Evolutionary conservation across 345 rosid genomes (phyloP), one percentile per base, ranked within the genome.

Genomic region (Gossypioides kirkii): DNA sequence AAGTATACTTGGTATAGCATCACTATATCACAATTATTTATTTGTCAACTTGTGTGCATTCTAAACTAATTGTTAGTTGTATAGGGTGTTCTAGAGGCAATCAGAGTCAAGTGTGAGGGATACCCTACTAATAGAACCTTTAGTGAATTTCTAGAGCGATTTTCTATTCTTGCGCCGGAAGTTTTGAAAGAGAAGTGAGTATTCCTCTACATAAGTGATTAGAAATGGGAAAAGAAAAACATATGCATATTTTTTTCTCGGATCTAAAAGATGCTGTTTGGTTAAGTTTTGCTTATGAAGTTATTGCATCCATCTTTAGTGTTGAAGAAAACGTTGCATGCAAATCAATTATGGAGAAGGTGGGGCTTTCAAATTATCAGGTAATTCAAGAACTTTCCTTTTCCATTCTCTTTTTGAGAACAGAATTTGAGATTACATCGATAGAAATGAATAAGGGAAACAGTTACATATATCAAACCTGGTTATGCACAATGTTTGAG

Each of bases 51-150:
- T 41, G 70, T 69, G 43, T 70, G 67, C 70, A 42, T 79, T 76
- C 65, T 63, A 36, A 69, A 61, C 71, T 70, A 14, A 76, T 66
- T 76, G 32, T 71, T 76, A 20, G 72, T 77, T 72, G 18, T 87
- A 72, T 80, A 94, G 98, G 98, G 98, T 82, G 98, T 94, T 77
- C 82, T 94, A 66, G 98, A 94, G 84, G 97, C 97, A 78, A 89
- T 94, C 73, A 88, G 87, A 84, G 86, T 94, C 75, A 94, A 92
- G 76, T 92, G 97, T 76, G 87, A 88, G 25, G 97, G 98, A 76
- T 94, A 79, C 78, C 97, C 98, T 55, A 86, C 93, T 60, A 82
- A 81, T 74, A 92, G 76, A 82, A 86, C 89, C 76, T 92, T 88
- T 75, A 49, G 71, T 58, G 97, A 89, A 59, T 94, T 94, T 81